phyloP scores from a whole-genome alignment of 306 rosid genomes.

The Crotalaria pallida region DNA sequence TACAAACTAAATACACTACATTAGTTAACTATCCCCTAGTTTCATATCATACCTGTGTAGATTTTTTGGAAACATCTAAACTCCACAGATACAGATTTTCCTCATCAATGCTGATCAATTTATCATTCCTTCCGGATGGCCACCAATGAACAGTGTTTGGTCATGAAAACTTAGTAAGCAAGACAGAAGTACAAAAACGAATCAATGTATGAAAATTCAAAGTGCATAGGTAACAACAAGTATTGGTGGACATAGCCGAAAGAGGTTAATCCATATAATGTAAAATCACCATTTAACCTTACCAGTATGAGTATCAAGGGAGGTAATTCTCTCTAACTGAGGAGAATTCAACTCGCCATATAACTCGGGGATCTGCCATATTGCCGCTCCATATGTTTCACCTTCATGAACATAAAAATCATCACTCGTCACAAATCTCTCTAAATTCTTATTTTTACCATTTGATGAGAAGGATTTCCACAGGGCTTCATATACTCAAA shows the following conservation, averaged over 20 bases:
- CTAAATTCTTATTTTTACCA: too few species aligned
- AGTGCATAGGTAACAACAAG: background rate
- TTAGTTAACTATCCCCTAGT: too few species aligned
- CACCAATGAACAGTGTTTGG: conserved; percentile 83
- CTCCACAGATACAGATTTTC: conserved; percentile 80
- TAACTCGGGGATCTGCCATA: too few species aligned
- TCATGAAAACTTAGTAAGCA: conserved; percentile 19
- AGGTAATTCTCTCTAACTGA: too few species aligned
- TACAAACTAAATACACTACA: conserved; percentile 6
- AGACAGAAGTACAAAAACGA: too few species aligned
- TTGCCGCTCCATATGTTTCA: too few species aligned
- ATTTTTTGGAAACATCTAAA: conserved; percentile 79
- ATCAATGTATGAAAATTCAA: background rate
- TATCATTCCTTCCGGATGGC: conserved; percentile 91
- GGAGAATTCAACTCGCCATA: too few species aligned
- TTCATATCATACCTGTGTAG: conserved; percentile 75
- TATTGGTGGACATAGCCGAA: background rate
- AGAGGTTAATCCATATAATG: background rate
- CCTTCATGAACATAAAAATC: too few species aligned
- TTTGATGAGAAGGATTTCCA: too few species aligned
- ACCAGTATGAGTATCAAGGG: too few species aligned
- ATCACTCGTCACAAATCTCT: too few species aligned
- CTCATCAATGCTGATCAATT: conserved; percentile 80
- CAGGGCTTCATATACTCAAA: too few species aligned
- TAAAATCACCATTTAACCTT: conserved; percentile 83